These are phyloP conservation scores for Coemansia sp. DNA, from an alignment of 192 early-diverging fungal species.

Conservation along the genomic window DNA sequence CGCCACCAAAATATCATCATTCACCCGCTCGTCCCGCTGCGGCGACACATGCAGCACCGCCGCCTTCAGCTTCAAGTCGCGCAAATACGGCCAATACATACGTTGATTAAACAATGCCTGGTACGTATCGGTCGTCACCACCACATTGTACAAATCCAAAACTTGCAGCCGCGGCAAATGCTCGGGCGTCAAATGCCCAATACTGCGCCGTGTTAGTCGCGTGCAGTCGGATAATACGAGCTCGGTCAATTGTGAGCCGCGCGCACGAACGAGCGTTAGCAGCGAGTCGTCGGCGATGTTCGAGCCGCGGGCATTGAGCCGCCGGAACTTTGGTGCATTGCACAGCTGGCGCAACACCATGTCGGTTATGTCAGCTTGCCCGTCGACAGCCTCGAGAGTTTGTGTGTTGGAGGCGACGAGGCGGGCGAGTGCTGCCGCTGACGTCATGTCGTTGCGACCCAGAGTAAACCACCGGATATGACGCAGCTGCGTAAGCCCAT, in stretches of 20 bases:
- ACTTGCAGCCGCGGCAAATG: conserved; percentile 28
- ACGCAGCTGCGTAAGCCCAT: conserved; percentile 18
- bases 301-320: conserved; percentile 45
- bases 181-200: conserved; percentile 36
- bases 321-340: conserved; percentile 23
- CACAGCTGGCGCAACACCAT: conserved; percentile 27
- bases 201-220: conserved; percentile 39
- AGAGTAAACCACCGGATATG: conserved; percentile 43
- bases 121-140: conserved; percentile 50
- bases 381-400: conserved; percentile 28
- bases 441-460: conserved; percentile 52
- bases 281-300: conserved; percentile 43
- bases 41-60: conserved; percentile 40
- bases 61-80: conserved; percentile 46
- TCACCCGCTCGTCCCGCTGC: conserved; percentile 47
- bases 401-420: conserved; percentile 29
- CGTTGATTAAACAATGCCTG: conserved; percentile 42
- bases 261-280: conserved; percentile 22
- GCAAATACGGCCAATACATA: conserved; percentile 45
- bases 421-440: conserved; percentile 27
- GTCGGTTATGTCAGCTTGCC: conserved; percentile 39
- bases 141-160: conserved; percentile 48
- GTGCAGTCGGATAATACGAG: conserved; percentile 48
- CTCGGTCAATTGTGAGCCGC: conserved; percentile 29
- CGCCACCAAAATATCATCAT: conserved; percentile 51